These are phyloP conservation scores for Monilinia vaccinii-corymbosi DNA, from an alignment of 2,329 filamentous ascomycete species.

Conservation along the genomic window DNA sequence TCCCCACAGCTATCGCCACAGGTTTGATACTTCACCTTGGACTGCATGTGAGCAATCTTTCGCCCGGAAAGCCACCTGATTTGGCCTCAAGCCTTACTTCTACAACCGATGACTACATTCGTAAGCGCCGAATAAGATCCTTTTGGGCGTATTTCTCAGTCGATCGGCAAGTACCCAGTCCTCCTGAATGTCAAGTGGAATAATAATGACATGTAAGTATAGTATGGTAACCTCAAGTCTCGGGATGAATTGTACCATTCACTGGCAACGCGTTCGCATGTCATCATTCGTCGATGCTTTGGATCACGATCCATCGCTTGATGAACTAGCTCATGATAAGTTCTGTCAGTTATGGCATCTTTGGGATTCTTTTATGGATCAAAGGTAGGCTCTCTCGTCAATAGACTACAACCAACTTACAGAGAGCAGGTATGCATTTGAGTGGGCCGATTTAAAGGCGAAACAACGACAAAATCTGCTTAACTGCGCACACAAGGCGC, in stretches of 20 bases:
- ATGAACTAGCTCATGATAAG: constrained; percentile 13
- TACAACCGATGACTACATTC: background rate
- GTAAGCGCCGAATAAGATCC: constrained; percentile 9
- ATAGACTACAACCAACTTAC: background rate
- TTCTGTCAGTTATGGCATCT: constrained; percentile 15
- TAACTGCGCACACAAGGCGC: background rate
- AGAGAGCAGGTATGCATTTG: background rate
- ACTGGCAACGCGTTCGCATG: constrained; percentile 14
- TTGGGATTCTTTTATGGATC: constrained; percentile 18
- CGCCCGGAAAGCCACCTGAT: background rate
- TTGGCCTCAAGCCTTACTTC: background rate
- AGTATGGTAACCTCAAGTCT: constrained; percentile 14
- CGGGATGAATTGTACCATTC: constrained; percentile 18
- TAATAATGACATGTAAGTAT: background rate
- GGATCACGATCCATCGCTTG: background rate
- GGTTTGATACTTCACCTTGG: background rate
- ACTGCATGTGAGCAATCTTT: background rate
- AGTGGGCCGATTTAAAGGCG: background rate
- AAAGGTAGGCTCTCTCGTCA: constrained; percentile 5
- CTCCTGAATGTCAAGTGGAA: background rate
- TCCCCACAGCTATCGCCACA: background rate
- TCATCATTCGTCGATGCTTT: constrained; percentile 6
- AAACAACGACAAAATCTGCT: background rate
- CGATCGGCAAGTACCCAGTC: constrained; percentile 7
- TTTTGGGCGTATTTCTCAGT: constrained; percentile 18